Evolutionary conservation across 257 asterid genomes (phyloP), one percentile per base, ranked within the genome.

Genomic region (Solanum stenotomum): DNA sequence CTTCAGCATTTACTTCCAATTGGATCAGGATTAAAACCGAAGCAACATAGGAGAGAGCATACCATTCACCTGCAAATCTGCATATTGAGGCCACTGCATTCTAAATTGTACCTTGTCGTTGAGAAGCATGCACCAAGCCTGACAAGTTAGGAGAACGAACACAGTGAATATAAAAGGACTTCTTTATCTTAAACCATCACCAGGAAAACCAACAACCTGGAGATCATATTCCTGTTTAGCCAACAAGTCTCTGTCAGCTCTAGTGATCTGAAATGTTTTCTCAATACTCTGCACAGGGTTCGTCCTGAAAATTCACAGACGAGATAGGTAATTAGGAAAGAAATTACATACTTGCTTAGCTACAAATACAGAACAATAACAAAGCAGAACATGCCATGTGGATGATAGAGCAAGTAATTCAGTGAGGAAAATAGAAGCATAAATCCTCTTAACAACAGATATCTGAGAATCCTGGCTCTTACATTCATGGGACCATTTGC

Each of bases 41-140:
- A 20, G 44, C 40, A 79, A 49, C 44, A 82, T 82, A 49, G 86
- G 70, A 49, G 44, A 87, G 82, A 88, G 65, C 92, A 89, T 95
- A 97, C 99, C 98, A 91, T 97, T 97, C 90, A 97, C 92, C 93
- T 95, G 98, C 84, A 97, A 93, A 89, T 96, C 99, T 18, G 98
- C 98, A 91, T 95, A 90, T 63, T 93, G 98, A 87, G 98, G 99
- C 98, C 99, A 97, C 92, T 96, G 99, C 98, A 96, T 95, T 93
- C 98, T 93, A 90, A 95, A 96, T 27, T 92, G 90, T 88, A 95
- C 99, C 94, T 96, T 95, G 95, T 96, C 99, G 87, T 94, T 96
- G 83, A 96, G 95, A 90, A 96, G 98, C 97, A 95, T 95, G 94
- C 98, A 95, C 98, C 98, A 95, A 14, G 95, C 99, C 98, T 97